A percentile compares a stretch with the other conserved stretches of the same genome.
phyloP scores from a whole-genome alignment of 768 basidiomycete species.

The Glaciozyma martinii region DNA sequence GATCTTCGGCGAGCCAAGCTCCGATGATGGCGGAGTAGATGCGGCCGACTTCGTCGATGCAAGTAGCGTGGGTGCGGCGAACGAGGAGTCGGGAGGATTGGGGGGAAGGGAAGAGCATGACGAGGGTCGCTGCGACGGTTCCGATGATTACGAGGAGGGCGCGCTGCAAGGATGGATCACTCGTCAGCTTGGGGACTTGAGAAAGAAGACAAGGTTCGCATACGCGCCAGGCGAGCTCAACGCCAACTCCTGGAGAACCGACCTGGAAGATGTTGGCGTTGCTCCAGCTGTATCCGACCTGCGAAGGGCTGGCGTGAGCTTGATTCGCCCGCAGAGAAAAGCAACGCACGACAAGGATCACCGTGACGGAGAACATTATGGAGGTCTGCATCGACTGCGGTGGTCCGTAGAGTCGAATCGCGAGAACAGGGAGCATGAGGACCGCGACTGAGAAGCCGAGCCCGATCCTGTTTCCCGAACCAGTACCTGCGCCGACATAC shows the following conservation, averaged over 20 bases:
- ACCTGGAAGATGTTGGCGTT: constrained; percentile 42
- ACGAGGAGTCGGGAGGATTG: constrained; percentile 39
- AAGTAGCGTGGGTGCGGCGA: constrained; percentile 15
- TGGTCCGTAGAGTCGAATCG: constrained; percentile 48
- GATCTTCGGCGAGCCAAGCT: constrained; percentile 15
- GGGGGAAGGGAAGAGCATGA: constrained; percentile 42
- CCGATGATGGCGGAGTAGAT: constrained; percentile 15
- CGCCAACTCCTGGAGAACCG: constrained; percentile 49
- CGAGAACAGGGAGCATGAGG: constrained; percentile 45
- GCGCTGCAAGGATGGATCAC: too few species aligned
- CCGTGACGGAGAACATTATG: constrained; percentile 39
- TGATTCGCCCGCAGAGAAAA: constrained; percentile 23
- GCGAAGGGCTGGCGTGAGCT: constrained; percentile 26
- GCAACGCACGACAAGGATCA: constrained; percentile 38
- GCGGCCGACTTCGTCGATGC: constrained; percentile 8
- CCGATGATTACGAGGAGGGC: not conserved
- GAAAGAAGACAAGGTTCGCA: too few species aligned
- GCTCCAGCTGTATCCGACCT: constrained; percentile 52
- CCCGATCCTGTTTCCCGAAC: constrained; percentile 50
- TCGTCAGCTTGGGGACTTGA: too few species aligned
- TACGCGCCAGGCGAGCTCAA: constrained; percentile 18
- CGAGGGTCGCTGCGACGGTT: constrained; percentile 9
- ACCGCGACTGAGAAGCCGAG: constrained; percentile 43
- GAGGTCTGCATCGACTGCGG: constrained; percentile 31
- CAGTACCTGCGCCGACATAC: constrained; percentile 46